phyloP scores from a whole-genome alignment of 2,329 filamentous ascomycete genomes.

The Epichloe bromicola region DNA sequence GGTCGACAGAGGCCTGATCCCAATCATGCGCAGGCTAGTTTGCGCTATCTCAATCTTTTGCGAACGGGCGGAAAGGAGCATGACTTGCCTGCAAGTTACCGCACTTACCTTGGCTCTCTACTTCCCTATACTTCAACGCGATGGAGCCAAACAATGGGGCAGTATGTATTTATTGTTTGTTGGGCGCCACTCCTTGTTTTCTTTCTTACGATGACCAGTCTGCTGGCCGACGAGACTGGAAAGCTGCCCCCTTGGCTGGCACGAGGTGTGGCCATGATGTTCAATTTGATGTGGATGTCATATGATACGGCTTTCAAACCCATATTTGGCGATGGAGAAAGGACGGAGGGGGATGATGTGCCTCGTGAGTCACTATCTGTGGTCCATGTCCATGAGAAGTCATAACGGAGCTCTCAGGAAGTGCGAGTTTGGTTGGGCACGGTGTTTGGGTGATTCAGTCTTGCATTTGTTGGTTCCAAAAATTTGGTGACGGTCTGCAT shows the following conservation, averaged over 20 bases:
- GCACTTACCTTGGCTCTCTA: slow-evolving; percentile 55
- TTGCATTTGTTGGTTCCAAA: no score
- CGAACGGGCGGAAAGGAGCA: slow-evolving; percentile 68
- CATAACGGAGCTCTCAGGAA: no score
- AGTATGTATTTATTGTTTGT: slow-evolving; percentile 43
- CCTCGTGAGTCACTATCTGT: neutral
- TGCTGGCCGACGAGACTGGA: slow-evolving; percentile 54
- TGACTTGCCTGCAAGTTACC: slow-evolving; percentile 66
- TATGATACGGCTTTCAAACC: slow-evolving; percentile 38
- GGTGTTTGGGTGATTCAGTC: no score
- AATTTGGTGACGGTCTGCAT: no score
- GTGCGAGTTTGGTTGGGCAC: no score
- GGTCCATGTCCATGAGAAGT: no score
- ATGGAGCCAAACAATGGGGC: slow-evolving; percentile 51
- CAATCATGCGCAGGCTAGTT: slow-evolving; percentile 68
- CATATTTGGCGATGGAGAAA: slow-evolving; percentile 79
- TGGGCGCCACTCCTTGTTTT: slow-evolving; percentile 45
- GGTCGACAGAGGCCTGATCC: slow-evolving; percentile 45
- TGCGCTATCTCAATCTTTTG: slow-evolving; percentile 72
- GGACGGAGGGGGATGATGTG: slow-evolving; percentile 25
- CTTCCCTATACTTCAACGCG: slow-evolving; percentile 60
- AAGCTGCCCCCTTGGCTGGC: slow-evolving; percentile 56
- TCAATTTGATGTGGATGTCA: slow-evolving; percentile 32
- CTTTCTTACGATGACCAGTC: slow-evolving; percentile 27
- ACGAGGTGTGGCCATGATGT: slow-evolving; percentile 34